Percentiles rank a stretch among this genome's conserved stretches.
Evolutionary conservation across 805 yeast species (phyloP).

Genomic region (Lachancea mirantina): DNA sequence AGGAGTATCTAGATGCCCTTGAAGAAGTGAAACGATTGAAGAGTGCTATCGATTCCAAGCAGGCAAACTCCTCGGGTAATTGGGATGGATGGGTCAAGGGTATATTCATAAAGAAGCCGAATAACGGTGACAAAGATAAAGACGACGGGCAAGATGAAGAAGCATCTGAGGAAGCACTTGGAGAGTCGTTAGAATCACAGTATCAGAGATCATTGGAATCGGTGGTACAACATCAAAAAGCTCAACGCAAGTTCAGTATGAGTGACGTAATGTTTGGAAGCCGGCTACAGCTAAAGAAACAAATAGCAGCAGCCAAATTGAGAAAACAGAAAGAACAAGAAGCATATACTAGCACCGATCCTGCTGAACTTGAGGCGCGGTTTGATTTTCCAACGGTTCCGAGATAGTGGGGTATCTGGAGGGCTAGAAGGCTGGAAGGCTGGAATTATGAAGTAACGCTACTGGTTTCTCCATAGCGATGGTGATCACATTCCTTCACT

Average conservation of each 20-base stretch:
- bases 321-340: constrained; percentile 18
- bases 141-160: constrained; percentile 1
- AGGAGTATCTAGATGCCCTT: constrained; percentile 17
- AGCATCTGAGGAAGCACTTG: constrained; percentile 2
- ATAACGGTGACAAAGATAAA: not conserved
- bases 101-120: constrained; percentile 15
- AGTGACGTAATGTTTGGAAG: constrained; percentile 19
- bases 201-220: constrained; percentile 18
- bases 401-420: no score
- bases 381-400: constrained; percentile 27
- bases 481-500: no score
- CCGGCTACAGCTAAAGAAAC: constrained; percentile 16
- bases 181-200: constrained; percentile 8
- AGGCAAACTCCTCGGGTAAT: constrained; percentile 12
- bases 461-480: no score
- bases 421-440: no score
- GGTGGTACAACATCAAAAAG: constrained; percentile 15
- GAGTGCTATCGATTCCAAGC: constrained; percentile 9
- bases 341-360: constrained; percentile 26
- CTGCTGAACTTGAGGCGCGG: constrained; percentile 18
- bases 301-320: constrained; percentile 8
- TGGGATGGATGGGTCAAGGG: constrained; percentile 32
- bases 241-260: constrained; percentile 17
- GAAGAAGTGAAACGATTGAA: constrained; percentile 15
- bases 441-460: no score